Conservation (phyloP, 345 rosid species). For the Eucalyptus viminalis region DNA sequence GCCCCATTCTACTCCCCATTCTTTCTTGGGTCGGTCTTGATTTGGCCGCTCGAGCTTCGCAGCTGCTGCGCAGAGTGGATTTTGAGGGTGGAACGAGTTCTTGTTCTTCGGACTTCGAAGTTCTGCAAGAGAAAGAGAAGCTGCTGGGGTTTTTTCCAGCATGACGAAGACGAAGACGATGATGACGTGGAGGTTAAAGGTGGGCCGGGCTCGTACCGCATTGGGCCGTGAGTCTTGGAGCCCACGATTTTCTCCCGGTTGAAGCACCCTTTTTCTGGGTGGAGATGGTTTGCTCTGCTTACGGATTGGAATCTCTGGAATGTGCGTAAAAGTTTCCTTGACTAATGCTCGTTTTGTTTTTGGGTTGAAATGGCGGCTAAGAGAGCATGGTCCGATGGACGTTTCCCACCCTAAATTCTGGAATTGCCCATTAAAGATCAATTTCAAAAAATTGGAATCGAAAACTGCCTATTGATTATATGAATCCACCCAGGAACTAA, state of each 20-base stretch:
- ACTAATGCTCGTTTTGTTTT: no score
- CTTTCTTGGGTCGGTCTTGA: neutral
- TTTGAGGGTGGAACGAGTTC: neutral
- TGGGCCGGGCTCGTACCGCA: neutral
- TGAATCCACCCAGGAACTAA: no score
- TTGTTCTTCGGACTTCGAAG: neutral
- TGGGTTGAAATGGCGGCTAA: no score
- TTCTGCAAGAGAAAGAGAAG: neutral
- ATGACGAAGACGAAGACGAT: neutral
- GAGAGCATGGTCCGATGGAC: no score
- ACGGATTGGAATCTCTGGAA: no score
- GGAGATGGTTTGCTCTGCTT: no score
- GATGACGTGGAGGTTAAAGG: neutral
- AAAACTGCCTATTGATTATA: no score
- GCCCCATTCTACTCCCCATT: slow-evolving; percentile 73
- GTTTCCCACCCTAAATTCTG: no score
- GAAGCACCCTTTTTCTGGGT: no score
- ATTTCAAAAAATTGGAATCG: no score
- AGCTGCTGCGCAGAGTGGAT: neutral
- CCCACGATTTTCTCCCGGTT: neutral
- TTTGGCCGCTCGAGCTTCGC: neutral
- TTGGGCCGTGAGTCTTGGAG: neutral
- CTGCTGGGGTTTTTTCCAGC: neutral
- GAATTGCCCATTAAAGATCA: no score
- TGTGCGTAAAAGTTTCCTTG: no score